These are phyloP conservation scores for Fusarium heterosporum DNA, from an alignment of 2,329 filamentous ascomycete species.

Conservation along the genomic window DNA sequence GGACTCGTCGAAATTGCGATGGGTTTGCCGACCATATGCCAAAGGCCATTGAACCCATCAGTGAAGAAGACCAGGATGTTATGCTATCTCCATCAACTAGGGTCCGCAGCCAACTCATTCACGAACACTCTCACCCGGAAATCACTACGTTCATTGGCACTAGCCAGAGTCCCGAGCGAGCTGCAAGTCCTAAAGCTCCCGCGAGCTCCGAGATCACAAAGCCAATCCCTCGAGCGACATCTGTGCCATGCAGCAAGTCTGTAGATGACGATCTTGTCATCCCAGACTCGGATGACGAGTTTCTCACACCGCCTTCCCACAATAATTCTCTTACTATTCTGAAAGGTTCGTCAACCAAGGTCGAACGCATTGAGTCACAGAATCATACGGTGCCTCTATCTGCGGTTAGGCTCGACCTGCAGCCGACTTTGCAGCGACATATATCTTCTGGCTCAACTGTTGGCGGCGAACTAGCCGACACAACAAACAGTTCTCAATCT, in stretches of 20 bases:
- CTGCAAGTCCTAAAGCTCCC: conserved; percentile 18
- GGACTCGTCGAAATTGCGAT: conserved; percentile 35
- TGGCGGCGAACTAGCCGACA: not conserved
- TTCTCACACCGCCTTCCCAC: conserved; percentile 53
- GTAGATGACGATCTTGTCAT: conserved; percentile 56
- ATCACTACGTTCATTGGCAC: conserved; percentile 6
- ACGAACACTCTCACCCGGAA: conserved; percentile 21
- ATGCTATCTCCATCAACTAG: conserved; percentile 48
- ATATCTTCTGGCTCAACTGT: conserved; percentile 24
- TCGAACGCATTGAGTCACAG: not conserved
- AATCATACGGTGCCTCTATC: not conserved
- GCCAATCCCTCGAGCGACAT: not conserved
- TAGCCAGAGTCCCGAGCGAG: conserved; percentile 14
- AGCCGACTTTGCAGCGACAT: conserved; percentile 26
- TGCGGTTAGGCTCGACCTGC: conserved; percentile 3
- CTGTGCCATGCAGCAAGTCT: not conserved
- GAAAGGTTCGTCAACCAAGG: conserved; percentile 10
- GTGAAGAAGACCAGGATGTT: conserved; percentile 34
- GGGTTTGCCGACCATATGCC: conserved; percentile 9
- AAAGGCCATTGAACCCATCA: conserved; percentile 22
- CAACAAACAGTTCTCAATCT: conserved; percentile 21
- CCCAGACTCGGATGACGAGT: conserved; percentile 69
- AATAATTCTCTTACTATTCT: conserved; percentile 32
- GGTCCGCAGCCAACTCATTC: conserved; percentile 28
- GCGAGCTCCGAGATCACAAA: conserved; percentile 14